Conservation (phyloP, 177 flowering plant genomes). For the Vitis hybrid region DNA sequence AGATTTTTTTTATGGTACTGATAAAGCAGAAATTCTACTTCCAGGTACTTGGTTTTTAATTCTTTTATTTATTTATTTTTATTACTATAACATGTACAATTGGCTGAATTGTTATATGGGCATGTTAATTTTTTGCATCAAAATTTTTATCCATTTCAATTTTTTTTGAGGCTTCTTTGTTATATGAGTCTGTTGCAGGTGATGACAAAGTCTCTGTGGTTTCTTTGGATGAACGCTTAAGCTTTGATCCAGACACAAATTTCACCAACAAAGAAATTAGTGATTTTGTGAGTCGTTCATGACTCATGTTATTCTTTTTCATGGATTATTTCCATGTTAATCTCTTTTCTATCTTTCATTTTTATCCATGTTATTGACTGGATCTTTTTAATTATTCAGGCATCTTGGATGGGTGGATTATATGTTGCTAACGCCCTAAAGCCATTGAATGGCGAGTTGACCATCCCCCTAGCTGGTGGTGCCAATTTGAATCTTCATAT, state of each 20-base stretch:
- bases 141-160: background rate
- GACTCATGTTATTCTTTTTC: background rate
- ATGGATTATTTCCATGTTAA: background rate
- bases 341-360: background rate
- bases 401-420: conserved; percentile 86
- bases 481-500: conserved; percentile 53
- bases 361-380: background rate
- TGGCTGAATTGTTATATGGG: background rate
- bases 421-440: conserved; percentile 42
- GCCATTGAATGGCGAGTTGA: conserved; percentile 55
- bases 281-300: conserved; percentile 54
- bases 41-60: conserved; percentile 46
- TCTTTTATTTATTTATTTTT: too few species aligned
- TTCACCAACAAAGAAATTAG: conserved; percentile 48
- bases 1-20: conserved; percentile 34
- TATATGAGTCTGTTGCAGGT: conserved; percentile 42
- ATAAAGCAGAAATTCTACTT: conserved; percentile 57
- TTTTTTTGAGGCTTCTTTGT: background rate
- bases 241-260: conserved; percentile 31
- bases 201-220: conserved; percentile 56
- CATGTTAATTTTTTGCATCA: background rate
- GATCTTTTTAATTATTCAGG: conserved; percentile 40
- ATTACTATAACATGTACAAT: background rate
- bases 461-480: conserved; percentile 53
- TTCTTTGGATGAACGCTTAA: conserved; percentile 46